Conservation (phyloP, 371 early-diverging fungal species). For the Syncephalastrum monosporum region DNA sequence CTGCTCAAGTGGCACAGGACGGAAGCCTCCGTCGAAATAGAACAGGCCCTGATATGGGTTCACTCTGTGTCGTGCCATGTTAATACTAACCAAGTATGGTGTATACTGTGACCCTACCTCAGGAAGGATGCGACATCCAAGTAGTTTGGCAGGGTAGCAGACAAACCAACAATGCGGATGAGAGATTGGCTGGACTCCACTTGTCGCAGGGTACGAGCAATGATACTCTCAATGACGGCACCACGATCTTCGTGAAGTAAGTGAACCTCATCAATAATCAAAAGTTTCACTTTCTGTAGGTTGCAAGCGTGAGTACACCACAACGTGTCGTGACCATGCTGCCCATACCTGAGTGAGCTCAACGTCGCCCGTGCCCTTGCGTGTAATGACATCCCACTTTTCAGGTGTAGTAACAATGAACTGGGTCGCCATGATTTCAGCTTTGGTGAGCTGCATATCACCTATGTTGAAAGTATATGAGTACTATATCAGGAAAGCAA, state of each 20-base stretch:
- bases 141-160: slow-evolving; percentile 99
- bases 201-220: slow-evolving; percentile 94
- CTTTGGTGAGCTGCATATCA: slow-evolving; percentile 95
- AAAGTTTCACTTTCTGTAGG: slow-evolving; percentile 69
- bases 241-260: slow-evolving; percentile 98
- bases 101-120: slow-evolving; percentile 28
- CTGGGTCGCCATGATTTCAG: slow-evolving; percentile 89
- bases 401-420: slow-evolving; percentile 99
- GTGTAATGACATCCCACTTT: slow-evolving; percentile 99
- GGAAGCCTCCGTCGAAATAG: slow-evolving; percentile 93
- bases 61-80: slow-evolving; percentile 51
- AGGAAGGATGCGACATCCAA: slow-evolving; percentile 96
- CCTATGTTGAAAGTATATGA: slow-evolving; percentile 40
- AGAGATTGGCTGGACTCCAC: slow-evolving; percentile 89
- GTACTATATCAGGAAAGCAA: background rate
- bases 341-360: slow-evolving; percentile 77
- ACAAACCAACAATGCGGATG: slow-evolving; percentile 98
- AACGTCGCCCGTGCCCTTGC: slow-evolving; percentile 91
- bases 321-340: background rate
- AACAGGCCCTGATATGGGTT: slow-evolving; percentile 92
- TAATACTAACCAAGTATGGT: background rate
- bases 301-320: background rate
- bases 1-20: slow-evolving; percentile 96
- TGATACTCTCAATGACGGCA: slow-evolving; percentile 96
- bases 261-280: slow-evolving; percentile 99